Evolutionary conservation across 2,329 filamentous ascomycete species (phyloP).

Genomic region (Tolypocladium tundrense): DNA sequence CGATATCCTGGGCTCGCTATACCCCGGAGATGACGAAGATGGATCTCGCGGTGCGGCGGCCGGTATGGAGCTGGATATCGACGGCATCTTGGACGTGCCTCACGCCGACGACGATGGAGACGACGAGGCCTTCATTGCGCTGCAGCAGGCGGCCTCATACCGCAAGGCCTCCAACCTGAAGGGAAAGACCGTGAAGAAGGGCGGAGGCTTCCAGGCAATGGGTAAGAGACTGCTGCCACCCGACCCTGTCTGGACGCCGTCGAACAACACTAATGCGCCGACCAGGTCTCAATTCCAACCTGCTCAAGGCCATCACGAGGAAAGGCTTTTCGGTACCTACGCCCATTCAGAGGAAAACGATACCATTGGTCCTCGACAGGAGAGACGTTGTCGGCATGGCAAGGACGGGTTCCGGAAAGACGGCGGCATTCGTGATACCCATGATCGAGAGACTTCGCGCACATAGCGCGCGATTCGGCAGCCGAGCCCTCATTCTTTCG

Average conservation of each 20-base stretch:
- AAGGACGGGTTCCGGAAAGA: slow-evolving; percentile 96
- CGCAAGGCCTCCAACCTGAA: slow-evolving; percentile 75
- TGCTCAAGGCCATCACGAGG: slow-evolving; percentile 81
- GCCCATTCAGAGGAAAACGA: slow-evolving; percentile 93
- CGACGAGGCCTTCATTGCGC: slow-evolving; percentile 86
- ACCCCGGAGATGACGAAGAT: slow-evolving; percentile 48
- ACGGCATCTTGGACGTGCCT: slow-evolving; percentile 48
- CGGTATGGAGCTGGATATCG: slow-evolving; percentile 43
- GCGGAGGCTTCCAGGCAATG: slow-evolving; percentile 95
- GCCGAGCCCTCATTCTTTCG: slow-evolving; percentile 78
- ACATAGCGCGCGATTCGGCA: slow-evolving; percentile 79
- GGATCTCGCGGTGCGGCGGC: slow-evolving; percentile 25
- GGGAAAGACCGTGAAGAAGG: slow-evolving; percentile 82
- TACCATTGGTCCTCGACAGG: slow-evolving; percentile 78
- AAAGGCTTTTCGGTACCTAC: slow-evolving; percentile 97
- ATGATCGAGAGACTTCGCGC: slow-evolving; percentile 92
- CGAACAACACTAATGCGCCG: not conserved
- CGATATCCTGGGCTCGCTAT: slow-evolving; percentile 75
- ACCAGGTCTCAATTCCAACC: slow-evolving; percentile 61
- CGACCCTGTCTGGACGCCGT: not conserved
- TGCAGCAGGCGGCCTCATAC: slow-evolving; percentile 78
- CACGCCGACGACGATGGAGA: slow-evolving; percentile 43
- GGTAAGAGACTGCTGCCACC: slow-evolving; percentile 31
- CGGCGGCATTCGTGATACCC: slow-evolving; percentile 92
- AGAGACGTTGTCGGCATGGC: slow-evolving; percentile 99